Percentiles rank a stretch among this genome's conserved stretches.
Evolutionary conservation across 768 basidiomycete genomes (phyloP).

Genomic region (Tylopilus sp.): DNA sequence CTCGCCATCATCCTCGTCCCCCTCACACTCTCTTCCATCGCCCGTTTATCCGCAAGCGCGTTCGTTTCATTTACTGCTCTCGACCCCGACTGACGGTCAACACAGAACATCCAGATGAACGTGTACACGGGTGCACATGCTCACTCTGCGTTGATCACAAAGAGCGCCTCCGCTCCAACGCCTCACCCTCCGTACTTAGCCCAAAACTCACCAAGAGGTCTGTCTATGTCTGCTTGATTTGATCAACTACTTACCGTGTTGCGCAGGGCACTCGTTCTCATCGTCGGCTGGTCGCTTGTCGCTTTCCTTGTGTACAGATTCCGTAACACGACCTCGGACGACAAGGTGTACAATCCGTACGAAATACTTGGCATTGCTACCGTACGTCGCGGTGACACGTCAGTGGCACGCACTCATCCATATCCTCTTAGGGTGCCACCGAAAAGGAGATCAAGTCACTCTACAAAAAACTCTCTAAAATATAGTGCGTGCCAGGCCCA

Average conservation of each 20-base stretch:
- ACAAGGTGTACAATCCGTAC: conserved; percentile 88
- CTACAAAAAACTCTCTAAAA: conserved; percentile 86
- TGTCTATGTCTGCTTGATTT: conserved; percentile 9
- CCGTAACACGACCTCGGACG: conserved; percentile 50
- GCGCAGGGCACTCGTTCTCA: conserved; percentile 45
- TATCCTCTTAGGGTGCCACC: conserved; percentile 46
- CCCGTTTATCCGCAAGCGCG: conserved; percentile 39
- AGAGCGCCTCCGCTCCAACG: conserved; percentile 38
- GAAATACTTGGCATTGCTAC: conserved; percentile 79
- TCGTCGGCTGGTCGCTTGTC: conserved; percentile 73
- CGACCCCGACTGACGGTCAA: conserved; percentile 1
- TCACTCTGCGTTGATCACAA: conserved; percentile 56
- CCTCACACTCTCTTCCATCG: conserved; percentile 54
- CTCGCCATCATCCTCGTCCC: conserved; percentile 83
- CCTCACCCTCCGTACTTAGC: conserved; percentile 45
- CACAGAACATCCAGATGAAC: conserved; percentile 33
- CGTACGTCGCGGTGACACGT: conserved; percentile 27
- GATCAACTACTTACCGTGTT: background rate
- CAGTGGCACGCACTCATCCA: background rate
- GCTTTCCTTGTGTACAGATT: conserved; percentile 67
- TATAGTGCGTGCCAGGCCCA: conserved; percentile 55
- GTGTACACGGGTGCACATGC: conserved; percentile 54
- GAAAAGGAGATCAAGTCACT: conserved; percentile 95
- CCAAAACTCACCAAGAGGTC: conserved; percentile 53
- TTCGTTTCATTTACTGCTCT: background rate